Evolutionary conservation across 192 early-diverging fungal species (phyloP), one percentile per base, ranked within the genome.

Genomic region (Podila epicladia): DNA sequence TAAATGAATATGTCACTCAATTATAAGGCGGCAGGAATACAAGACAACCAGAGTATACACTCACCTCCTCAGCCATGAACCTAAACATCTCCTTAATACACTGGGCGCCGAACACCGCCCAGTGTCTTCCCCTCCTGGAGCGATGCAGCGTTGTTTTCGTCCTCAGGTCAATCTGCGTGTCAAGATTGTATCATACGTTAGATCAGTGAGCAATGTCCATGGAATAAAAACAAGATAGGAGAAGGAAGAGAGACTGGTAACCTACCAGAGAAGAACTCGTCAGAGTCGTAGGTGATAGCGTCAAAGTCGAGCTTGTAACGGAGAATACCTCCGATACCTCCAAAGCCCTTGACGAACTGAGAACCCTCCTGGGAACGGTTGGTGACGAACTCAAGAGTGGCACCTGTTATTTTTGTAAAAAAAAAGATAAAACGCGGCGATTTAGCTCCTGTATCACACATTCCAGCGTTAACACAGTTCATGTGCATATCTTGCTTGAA

Each of bases 341-440:
- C 98, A 85, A 99, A 99, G 28, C 98, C 98, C 78, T 94, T 95
- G 68, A 98, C 95, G 87, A 98, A 99, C 86, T 98, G 97, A 38
- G 95, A 93, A 55, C 97, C 97, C 85, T 98, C 97, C 71, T 94
- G 94, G 41, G 97, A 97, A 73, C 92, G 87, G 89, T 99, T 96
- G 37, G 97, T 98, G 59, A 99, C 91, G 85, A 97, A 97, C 85
- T 99, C 98, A 15, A 99, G 87, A 24, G 85, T 87, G 31, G 97
- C 95, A 66, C 95, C 82, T 82, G 62, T 15, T 11, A 41, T 32
- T 38, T 28, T n/a, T n/a, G n/a, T n/a, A n/a, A n/a, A 15, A 4
- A 19, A 50, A 19, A 32, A 15, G 8, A 26, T 55, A 28, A 48
- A 48, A 55, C 37, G 32, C 5, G 24, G 0, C 0, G 12, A 13